Base-by-base conservation (phyloP, 495 filamentous ascomycete species). In the Hyaloscypha finlandica region DNA sequence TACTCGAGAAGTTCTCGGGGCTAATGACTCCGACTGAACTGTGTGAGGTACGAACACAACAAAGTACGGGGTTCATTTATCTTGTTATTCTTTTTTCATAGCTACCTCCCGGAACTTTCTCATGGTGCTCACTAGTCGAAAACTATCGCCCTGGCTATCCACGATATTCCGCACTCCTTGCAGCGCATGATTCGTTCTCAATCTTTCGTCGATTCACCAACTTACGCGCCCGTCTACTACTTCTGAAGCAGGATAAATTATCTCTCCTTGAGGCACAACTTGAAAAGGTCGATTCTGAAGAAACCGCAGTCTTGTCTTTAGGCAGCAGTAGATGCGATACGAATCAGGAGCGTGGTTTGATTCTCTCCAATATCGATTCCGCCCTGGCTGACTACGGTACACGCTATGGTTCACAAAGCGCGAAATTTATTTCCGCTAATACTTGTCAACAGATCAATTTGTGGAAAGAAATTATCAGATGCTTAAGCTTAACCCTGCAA, bases 61-160 rank as follows among this genome's bases (percentile, higher is more conserved):
- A n/a, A n/a, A n/a, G n/a, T n/a, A n/a, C n/a, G n/a, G n/a, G n/a
- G n/a, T n/a, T n/a, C n/a, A n/a, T n/a, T n/a, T n/a, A n/a, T n/a
- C n/a, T n/a, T n/a, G n/a, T n/a, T n/a, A n/a, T n/a, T n/a, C n/a
- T n/a, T n/a, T n/a, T n/a, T n/a, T n/a, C n/a, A n/a, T n/a, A n/a
- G n/a, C n/a, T n/a, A n/a, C n/a, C n/a, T n/a, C n/a, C n/a, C n/a
- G n/a, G n/a, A n/a, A n/a, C n/a, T n/a, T n/a, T n/a, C n/a, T n/a
- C n/a, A n/a, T n/a, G n/a, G n/a, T n/a, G n/a, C n/a, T n/a, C n/a
- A n/a, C n/a, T 48, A 79, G 78, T 78, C 32, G 76, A 79, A 39
- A 75, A 76, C 35, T 77, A 70, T 68, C 61, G 51, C 20, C 16
- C 64, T 3, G 77, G 78, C 2, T 80, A 78, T 70, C 78, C 77